Evolutionary conservation across 2,329 filamentous ascomycete species (phyloP).

Genomic region (Neodidymelliopsis sp.): DNA sequence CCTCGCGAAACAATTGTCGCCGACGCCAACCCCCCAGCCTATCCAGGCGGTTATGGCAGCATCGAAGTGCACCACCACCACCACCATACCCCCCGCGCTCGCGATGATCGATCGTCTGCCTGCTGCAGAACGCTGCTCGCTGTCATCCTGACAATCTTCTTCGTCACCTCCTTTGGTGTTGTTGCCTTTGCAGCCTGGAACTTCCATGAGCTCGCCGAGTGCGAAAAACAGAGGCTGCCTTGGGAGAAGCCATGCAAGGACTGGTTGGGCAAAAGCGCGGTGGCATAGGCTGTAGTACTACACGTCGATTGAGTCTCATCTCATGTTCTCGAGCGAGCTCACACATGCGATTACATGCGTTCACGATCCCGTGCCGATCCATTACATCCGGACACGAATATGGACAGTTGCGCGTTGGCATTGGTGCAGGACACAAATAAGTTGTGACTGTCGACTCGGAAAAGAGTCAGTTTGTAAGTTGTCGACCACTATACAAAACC

Average conservation of each 20-base stretch:
- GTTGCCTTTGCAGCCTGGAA: conserved; percentile 34
- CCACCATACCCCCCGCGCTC: conserved; percentile 20
- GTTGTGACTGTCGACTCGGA: too few species aligned
- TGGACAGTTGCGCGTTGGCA: too few species aligned
- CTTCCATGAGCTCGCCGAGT: conserved; percentile 33
- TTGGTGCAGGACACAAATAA: too few species aligned
- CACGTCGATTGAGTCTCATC: too few species aligned
- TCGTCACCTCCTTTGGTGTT: conserved; percentile 23
- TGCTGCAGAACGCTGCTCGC: conserved; percentile 26
- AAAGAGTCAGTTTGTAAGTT: too few species aligned
- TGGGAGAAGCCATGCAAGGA: conserved; percentile 36
- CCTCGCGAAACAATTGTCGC: conserved; percentile 18
- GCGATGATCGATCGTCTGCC: conserved; percentile 15
- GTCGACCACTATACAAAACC: too few species aligned
- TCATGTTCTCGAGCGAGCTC: too few species aligned
- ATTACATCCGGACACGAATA: too few species aligned
- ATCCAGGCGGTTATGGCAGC: conserved; percentile 30
- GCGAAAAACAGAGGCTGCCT: conserved; percentile 32
- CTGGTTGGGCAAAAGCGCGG: conserved; percentile 25
- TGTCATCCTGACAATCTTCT: conserved; percentile 20
- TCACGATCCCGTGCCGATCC: too few species aligned
- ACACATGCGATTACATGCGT: too few species aligned
- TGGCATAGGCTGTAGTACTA: conserved; percentile 4
- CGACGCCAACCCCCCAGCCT: conserved; percentile 28
- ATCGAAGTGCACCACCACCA: conserved; percentile 34